Conservation (phyloP, 345 rosid species). For the Fremontodendron californicum region DNA sequence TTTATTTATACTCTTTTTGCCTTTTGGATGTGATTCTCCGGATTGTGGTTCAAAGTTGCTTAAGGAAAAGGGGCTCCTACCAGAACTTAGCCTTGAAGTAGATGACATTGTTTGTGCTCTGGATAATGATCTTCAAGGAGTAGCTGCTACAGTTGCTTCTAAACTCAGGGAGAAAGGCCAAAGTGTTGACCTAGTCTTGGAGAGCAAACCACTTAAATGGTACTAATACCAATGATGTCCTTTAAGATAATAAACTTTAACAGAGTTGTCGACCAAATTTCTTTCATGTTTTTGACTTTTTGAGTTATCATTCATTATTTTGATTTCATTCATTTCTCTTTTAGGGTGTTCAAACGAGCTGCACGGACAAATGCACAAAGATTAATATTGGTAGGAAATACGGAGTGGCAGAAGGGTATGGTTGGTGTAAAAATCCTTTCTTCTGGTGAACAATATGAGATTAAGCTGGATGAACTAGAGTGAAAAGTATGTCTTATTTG, state of each 20-base stretch:
- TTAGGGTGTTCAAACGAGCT: conserved; percentile 91
- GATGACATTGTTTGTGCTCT: conserved; percentile 79
- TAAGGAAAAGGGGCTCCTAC: conserved; percentile 77
- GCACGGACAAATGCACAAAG: conserved; percentile 69
- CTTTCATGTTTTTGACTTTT: not conserved
- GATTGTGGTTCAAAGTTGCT: conserved; percentile 50
- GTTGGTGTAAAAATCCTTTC: conserved; percentile 78
- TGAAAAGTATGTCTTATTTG: conserved; percentile 14
- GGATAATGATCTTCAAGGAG: conserved; percentile 71
- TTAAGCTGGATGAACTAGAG: conserved; percentile 65
- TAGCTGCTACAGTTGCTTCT: conserved; percentile 75
- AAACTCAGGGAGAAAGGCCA: conserved; percentile 71
- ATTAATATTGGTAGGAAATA: conserved; percentile 71
- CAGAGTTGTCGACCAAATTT: not conserved
- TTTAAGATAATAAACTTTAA: not conserved
- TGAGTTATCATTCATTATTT: not conserved
- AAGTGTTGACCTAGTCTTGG: conserved; percentile 80
- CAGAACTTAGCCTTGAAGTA: conserved; percentile 57
- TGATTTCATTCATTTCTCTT: conserved; percentile 10
- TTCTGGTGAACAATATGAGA: conserved; percentile 68
- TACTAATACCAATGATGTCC: conserved; percentile 13
- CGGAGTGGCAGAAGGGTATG: conserved; percentile 78
- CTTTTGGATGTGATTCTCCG: not conserved
- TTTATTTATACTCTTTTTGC: not conserved
- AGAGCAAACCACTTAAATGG: conserved; percentile 86